phyloP scores from a whole-genome alignment of 2,329 filamentous ascomycete genomes.

The Sporothrix mexicana region DNA sequence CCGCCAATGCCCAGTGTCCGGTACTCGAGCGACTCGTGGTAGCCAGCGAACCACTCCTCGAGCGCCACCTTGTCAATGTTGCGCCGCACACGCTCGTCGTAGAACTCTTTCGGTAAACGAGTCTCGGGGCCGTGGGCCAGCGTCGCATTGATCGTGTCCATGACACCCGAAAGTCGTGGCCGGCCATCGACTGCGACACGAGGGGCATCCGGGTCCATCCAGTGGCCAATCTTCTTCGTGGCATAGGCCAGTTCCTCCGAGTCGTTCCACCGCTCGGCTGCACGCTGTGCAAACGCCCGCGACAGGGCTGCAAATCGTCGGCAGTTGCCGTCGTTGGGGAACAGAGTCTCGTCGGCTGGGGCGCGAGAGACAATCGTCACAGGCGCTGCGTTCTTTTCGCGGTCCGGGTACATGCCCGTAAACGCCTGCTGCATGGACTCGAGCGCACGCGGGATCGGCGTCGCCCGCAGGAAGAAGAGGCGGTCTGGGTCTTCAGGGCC shows the following conservation, averaged over 20 bases:
- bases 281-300: slow-evolving; percentile 72
- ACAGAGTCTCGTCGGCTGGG: slow-evolving; percentile 75
- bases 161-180: slow-evolving; percentile 84
- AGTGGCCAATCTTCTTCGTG: slow-evolving; percentile 76
- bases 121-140: slow-evolving; percentile 82
- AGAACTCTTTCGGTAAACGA: slow-evolving; percentile 82
- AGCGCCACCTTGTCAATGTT: slow-evolving; percentile 78
- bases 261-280: slow-evolving; percentile 75
- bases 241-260: slow-evolving; percentile 84
- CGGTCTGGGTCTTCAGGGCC: slow-evolving; percentile 49
- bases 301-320: slow-evolving; percentile 72
- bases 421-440: slow-evolving; percentile 80
- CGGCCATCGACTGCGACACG: slow-evolving; percentile 81
- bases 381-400: slow-evolving; percentile 53
- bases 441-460: slow-evolving; percentile 75
- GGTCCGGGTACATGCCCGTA: slow-evolving; percentile 72
- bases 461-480: slow-evolving; percentile 74
- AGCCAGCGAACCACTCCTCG: slow-evolving; percentile 94
- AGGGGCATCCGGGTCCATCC: slow-evolving; percentile 75
- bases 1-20: slow-evolving; percentile 86
- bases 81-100: slow-evolving; percentile 72
- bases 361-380: slow-evolving; percentile 70
- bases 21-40: slow-evolving; percentile 83
- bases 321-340: slow-evolving; percentile 78
- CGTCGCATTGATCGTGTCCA: slow-evolving; percentile 92